Evolutionary conservation across 148 eudicot species (phyloP).

Genomic region (Talinum fruticosum): DNA sequence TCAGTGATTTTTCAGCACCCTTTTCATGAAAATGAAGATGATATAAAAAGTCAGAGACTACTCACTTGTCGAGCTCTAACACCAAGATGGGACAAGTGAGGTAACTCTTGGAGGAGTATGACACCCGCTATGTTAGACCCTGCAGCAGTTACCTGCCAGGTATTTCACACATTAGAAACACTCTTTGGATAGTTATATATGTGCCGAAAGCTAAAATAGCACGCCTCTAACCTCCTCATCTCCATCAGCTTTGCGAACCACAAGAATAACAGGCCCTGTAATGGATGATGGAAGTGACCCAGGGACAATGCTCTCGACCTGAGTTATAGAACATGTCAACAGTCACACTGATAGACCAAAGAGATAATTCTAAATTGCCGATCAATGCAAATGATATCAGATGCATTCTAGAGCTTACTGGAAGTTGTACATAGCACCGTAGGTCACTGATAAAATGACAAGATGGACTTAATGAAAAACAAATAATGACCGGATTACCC

Average conservation of each 20-base stretch:
- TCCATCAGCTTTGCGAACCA: conserved; percentile 90
- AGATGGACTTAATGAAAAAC: not conserved
- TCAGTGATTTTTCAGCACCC: conserved; percentile 12
- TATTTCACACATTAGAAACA: conserved; percentile 8
- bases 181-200: not conserved
- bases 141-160: conserved; percentile 85
- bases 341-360: conserved; percentile 3
- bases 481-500: too few relatives aligned
- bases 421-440: not conserved
- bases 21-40: conserved; percentile 3
- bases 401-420: conserved; percentile 5
- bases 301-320: conserved; percentile 85
- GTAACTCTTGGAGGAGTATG: conserved; percentile 91
- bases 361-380: not conserved
- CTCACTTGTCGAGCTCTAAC: conserved; percentile 95
- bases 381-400: not conserved
- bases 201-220: not conserved
- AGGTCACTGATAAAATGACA: not conserved
- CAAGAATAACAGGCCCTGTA: conserved; percentile 79
- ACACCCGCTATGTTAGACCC: conserved; percentile 79
- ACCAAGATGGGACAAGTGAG: conserved; percentile 98
- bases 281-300: conserved; percentile 71
- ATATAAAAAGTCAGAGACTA: not conserved
- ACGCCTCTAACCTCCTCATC: conserved; percentile 79
- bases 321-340: conserved; percentile 17